phyloP scores from a whole-genome alignment of 129 eudicot genomes.

The Ambrosia artemisiifolia region DNA sequence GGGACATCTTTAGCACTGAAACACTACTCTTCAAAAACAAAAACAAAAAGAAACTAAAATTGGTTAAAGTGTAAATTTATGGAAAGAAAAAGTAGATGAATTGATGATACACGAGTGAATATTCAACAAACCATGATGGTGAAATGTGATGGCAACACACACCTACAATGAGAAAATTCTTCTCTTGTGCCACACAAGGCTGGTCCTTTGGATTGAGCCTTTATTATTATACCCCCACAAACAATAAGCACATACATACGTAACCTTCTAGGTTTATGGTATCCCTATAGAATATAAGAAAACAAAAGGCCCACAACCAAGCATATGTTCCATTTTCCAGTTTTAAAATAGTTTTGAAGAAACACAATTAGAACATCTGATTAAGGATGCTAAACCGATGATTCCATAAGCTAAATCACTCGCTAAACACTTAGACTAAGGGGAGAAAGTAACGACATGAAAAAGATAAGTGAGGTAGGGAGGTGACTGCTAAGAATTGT shows the following conservation, averaged over 20 bases:
- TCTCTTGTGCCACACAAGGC: not conserved
- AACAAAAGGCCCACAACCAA: conserved; percentile 3
- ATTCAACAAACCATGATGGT: conserved; percentile 25
- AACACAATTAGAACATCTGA: no score
- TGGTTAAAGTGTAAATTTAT: not conserved
- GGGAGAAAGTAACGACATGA: no score
- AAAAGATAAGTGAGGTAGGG: no score
- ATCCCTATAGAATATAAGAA: not conserved
- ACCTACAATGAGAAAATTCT: conserved; percentile 5
- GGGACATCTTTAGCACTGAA: no score
- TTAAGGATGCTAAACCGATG: no score
- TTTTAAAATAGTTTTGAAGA: not conserved
- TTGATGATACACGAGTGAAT: not conserved
- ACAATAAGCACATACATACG: not conserved
- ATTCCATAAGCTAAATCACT: no score
- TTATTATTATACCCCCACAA: not conserved
- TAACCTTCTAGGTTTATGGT: not conserved
- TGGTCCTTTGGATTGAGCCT: not conserved
- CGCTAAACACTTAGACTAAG: no score
- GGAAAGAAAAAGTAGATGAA: conserved; percentile 1
- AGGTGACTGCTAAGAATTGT: no score
- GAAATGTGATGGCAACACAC: conserved; percentile 14
- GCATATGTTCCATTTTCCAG: conserved; percentile 7
- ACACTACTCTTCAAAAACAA: no score
- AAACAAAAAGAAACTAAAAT: not conserved